Evolutionary conservation across 805 yeast genomes (phyloP), one percentile per base, ranked within the genome.

Genomic region (Suhomyces emberorum): DNA sequence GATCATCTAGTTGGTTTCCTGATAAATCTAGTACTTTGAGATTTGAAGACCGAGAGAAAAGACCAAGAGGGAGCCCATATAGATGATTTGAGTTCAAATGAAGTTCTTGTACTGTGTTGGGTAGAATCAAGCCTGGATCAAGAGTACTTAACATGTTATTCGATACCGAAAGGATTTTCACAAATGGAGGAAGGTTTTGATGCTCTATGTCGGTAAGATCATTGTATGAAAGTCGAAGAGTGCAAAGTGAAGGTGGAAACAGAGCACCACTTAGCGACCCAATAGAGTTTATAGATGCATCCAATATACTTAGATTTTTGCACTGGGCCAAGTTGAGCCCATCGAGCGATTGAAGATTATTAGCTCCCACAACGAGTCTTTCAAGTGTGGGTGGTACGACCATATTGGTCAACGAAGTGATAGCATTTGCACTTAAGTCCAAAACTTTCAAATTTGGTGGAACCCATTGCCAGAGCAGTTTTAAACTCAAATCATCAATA

Each of bases 1-100:
- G 35, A 19, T 54, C 58, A 38, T 51, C 54, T 18, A 55, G 44
- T 7, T 24, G 10, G 33, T 53, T 53, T 10, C 46, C 47, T 8
- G 47, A 42, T 4, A 53, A 23, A 24, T 44, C 35, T 14, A 55
- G 35, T 1, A 35, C 19, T 19, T 23, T 18, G 16, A 54, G 37
- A 4, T 36, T 28, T 2, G 29, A 23, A 30, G 48, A 37, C 8
- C 17, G 10, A 3, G 23, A 10, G 24, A 54, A 50, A 32, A 53
- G 43, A 28, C 40, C 34, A 2, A 15, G 23, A 3, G 48, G 47
- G 22, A 54, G 43, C 11, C 46, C 32, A 10, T 34, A 32, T 9
- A 52, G 20, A 7, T 39, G 28, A 30, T 51, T 52, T 14, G 37
- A 34, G 29, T 38, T 38, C 7, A 54, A 28, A 21, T 38, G 38